A percentile compares a stretch with the other conserved stretches of the same genome.
Evolutionary conservation across 768 basidiomycete genomes (phyloP).

Genomic region (Lactarius hatsudake): DNA sequence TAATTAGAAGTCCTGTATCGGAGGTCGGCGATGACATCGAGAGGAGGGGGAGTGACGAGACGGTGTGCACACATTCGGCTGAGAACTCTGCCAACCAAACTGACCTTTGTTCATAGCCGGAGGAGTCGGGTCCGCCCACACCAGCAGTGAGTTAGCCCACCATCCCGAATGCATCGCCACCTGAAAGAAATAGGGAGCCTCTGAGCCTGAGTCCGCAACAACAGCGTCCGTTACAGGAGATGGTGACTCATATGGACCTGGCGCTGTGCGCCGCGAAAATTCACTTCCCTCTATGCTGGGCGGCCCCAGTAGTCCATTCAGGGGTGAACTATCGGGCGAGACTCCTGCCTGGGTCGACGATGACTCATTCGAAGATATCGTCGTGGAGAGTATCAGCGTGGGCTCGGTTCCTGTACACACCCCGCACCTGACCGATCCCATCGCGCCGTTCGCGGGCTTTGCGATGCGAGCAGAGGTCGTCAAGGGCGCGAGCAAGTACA

Average conservation of each 20-base stretch:
- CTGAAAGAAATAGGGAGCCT: background rate
- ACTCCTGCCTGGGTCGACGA: constrained; percentile 14
- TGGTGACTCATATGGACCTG: background rate
- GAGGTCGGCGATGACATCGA: background rate
- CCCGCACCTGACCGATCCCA: constrained; percentile 24
- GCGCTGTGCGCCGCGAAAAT: background rate
- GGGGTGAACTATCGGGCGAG: constrained; percentile 10
- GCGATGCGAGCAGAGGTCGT: constrained; percentile 27
- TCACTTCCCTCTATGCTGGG: background rate
- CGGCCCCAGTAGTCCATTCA: constrained; percentile 11
- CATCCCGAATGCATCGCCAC: background rate
- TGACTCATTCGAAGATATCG: constrained; percentile 16
- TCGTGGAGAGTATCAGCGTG: constrained; percentile 16
- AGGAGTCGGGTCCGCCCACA: background rate
- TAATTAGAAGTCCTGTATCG: constrained; percentile 4
- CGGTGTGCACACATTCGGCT: background rate
- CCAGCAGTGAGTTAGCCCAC: background rate
- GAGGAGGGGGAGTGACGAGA: background rate
- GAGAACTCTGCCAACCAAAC: background rate
- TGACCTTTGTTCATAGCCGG: background rate
- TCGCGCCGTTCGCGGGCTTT: constrained; percentile 25
- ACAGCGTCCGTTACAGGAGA: background rate
- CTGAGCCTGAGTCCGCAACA: background rate
- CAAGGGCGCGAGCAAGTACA: constrained; percentile 10
- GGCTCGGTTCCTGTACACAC: constrained; percentile 18